A percentile compares a stretch with the other conserved stretches of the same genome.
phyloP scores from a whole-genome alignment of 495 filamentous ascomycete genomes.

The Penicillium daleae region DNA sequence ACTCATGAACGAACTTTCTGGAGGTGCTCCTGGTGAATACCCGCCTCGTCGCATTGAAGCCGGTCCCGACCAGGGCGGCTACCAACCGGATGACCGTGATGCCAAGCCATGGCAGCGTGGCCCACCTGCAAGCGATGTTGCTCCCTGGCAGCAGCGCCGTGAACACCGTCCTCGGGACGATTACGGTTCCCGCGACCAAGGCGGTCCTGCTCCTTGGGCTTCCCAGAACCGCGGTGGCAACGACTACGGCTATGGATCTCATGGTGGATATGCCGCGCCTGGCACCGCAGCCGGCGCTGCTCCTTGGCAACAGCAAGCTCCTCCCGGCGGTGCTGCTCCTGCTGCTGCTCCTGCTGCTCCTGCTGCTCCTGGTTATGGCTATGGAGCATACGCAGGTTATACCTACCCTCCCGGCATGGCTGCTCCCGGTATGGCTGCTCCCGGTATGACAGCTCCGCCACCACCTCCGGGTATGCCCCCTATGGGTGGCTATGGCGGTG shows the following conservation, averaged over 20 bases:
- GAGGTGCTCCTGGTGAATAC: conserved; percentile 65
- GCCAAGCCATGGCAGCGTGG: conserved; percentile 87
- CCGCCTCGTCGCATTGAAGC: conserved; percentile 85
- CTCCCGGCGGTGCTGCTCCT: conserved; percentile 48
- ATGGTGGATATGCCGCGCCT: conserved; percentile 34
- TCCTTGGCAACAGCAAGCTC: conserved; percentile 70
- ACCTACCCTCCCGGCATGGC: conserved; percentile 57
- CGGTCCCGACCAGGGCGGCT: conserved; percentile 61
- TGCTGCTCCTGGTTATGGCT: conserved; percentile 56
- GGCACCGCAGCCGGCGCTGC: conserved; percentile 35
- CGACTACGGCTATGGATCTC: conserved; percentile 56
- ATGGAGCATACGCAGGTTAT: conserved; percentile 59
- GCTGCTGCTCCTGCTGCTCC: not conserved
- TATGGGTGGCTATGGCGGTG: conserved; percentile 58
- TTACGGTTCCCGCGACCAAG: conserved; percentile 50
- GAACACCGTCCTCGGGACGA: conserved; percentile 58
- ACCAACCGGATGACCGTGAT: conserved; percentile 56
- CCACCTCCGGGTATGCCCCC: conserved; percentile 72
- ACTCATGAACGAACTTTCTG: conserved; percentile 97
- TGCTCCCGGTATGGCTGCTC: conserved; percentile 57
- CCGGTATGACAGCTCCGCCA: conserved; percentile 66
- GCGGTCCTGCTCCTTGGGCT: conserved; percentile 59
- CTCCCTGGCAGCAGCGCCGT: conserved; percentile 71
- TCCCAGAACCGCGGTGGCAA: conserved; percentile 48
- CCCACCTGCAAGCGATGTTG: conserved; percentile 78